phyloP scores from a whole-genome alignment of 805 yeast genomes.

The Starmerella scarabaei region DNA sequence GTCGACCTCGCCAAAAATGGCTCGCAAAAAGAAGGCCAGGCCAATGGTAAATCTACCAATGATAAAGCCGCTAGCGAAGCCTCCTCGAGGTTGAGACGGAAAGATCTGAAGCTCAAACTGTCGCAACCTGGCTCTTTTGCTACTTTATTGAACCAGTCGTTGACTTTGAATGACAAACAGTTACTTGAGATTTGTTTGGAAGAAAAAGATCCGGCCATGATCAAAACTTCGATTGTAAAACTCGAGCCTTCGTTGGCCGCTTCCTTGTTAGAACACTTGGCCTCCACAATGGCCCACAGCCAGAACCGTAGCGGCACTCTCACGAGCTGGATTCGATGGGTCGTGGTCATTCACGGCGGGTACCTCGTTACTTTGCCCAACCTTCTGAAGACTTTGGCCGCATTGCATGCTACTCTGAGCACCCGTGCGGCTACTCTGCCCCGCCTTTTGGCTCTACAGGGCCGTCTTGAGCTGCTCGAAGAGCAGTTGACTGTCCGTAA shows the following conservation, averaged over 20 bases:
- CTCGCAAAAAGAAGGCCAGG: not conserved
- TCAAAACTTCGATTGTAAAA: conserved; percentile 43
- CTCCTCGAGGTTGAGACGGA: conserved; percentile 3
- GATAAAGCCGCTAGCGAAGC: conserved; percentile 21
- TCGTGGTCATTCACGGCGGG: conserved; percentile 57
- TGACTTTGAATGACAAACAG: conserved; percentile 73
- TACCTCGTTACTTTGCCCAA: conserved; percentile 41
- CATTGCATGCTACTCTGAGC: conserved; percentile 44
- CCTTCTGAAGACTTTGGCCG: conserved; percentile 42
- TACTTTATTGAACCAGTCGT: conserved; percentile 74
- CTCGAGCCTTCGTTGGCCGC: conserved; percentile 36
- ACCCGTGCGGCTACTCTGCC: conserved; percentile 49
- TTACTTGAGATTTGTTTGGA: conserved; percentile 70
- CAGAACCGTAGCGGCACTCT: conserved; percentile 41
- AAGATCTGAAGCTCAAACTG: conserved; percentile 31
- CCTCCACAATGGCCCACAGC: conserved; percentile 38
- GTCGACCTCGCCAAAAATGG: conserved; percentile 16
- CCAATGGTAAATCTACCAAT: conserved; percentile 15
- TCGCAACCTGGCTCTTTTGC: conserved; percentile 65
- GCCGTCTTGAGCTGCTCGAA: conserved; percentile 63
- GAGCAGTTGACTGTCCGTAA: conserved; percentile 63
- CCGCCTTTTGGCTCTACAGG: conserved; percentile 65
- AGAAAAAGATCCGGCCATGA: conserved; percentile 38
- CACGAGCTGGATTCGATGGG: conserved; percentile 68
- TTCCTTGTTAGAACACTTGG: conserved; percentile 35